Evolutionary conservation across 2,329 filamentous ascomycete species (phyloP).

Genomic region (Paraphoma chrysanthemicola): DNA sequence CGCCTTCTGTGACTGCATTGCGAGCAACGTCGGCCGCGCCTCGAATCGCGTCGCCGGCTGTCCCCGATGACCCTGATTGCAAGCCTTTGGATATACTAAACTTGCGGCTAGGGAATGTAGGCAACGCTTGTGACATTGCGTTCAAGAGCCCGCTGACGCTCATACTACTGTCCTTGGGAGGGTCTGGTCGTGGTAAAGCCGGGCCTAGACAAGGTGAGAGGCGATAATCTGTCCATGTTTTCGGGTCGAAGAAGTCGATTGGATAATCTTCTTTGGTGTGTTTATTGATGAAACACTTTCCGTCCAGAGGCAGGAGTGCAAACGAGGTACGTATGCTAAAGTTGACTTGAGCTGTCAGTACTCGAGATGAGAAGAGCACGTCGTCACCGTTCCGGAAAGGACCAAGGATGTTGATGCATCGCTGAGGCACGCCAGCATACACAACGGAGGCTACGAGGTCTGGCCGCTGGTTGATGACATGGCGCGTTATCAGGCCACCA

Average conservation of each 20-base stretch:
- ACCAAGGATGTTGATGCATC: conserved; percentile 90
- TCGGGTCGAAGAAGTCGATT: conserved; percentile 81
- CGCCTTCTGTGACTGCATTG: conserved; percentile 36
- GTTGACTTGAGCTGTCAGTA: conserved; percentile 91
- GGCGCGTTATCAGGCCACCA: conserved; percentile 85
- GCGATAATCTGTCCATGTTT: conserved; percentile 80
- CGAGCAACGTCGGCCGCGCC: conserved; percentile 28
- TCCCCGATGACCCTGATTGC: conserved; percentile 1
- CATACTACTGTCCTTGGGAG: conserved; percentile 43
- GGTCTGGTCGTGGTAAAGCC: conserved; percentile 64
- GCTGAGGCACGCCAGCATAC: conserved; percentile 83
- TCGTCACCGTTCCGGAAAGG: conserved; percentile 92
- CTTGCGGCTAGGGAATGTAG: conserved; percentile 44
- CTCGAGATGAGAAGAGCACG: conserved; percentile 85
- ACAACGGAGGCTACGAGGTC: conserved; percentile 86
- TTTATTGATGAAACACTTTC: conserved; percentile 86
- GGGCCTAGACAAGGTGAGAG: conserved; percentile 79
- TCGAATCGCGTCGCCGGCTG: conserved; percentile 14
- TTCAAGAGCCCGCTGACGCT: conserved; percentile 55
- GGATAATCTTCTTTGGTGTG: conserved; percentile 79
- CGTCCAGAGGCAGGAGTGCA: conserved; percentile 83
- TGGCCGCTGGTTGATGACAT: conserved; percentile 84
- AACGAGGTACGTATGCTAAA: conserved; percentile 90
- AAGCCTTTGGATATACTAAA: conserved; percentile 47
- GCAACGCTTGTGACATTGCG: conserved; percentile 56